Evolutionary conservation across 2,329 filamentous ascomycete species (phyloP).

Genomic region (Lizonia empirigonia): DNA sequence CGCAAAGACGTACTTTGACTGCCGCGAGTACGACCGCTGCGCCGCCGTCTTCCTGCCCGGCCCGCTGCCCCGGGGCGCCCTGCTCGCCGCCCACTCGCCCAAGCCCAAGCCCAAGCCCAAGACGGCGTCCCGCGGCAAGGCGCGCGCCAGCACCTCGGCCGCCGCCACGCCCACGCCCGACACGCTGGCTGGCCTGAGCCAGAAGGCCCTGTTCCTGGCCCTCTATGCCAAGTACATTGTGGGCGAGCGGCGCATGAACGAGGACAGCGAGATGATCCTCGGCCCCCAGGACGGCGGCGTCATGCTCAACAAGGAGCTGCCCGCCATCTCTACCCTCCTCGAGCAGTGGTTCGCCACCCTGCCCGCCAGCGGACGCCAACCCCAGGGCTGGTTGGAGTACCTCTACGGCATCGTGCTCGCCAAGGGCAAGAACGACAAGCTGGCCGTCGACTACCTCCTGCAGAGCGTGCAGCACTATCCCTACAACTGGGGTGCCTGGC

Average conservation of each 20-base stretch:
- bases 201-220: conserved; percentile 89
- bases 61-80: conserved; percentile 71
- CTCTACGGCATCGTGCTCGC: conserved; percentile 88
- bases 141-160: conserved; percentile 49
- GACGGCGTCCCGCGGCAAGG: conserved; percentile 64
- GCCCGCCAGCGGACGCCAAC: conserved; percentile 60
- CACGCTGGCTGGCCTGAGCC: conserved; percentile 67
- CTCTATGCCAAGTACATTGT: conserved; percentile 92
- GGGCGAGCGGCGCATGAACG: conserved; percentile 94
- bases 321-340: conserved; percentile 74
- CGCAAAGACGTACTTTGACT: conserved; percentile 94
- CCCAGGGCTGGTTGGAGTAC: conserved; percentile 94
- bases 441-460: conserved; percentile 85
- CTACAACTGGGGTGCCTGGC: conserved; percentile 98
- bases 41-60: conserved; percentile 87
- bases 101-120: conserved; percentile 27
- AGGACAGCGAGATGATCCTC: conserved; percentile 96
- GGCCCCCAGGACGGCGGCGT: conserved; percentile 88
- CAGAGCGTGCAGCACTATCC: conserved; percentile 86
- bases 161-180: conserved; percentile 42
- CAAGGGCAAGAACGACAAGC: conserved; percentile 86
- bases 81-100: conserved; percentile 55
- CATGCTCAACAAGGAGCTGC: conserved; percentile 83
- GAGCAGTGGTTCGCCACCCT: conserved; percentile 80
- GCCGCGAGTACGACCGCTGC: conserved; percentile 91